Percentiles rank a stretch among this genome's conserved stretches.
Evolutionary conservation across 1,284 basidiomycete genomes (phyloP).

Genomic region (Cutaneotrichosporon cutaneum): DNA sequence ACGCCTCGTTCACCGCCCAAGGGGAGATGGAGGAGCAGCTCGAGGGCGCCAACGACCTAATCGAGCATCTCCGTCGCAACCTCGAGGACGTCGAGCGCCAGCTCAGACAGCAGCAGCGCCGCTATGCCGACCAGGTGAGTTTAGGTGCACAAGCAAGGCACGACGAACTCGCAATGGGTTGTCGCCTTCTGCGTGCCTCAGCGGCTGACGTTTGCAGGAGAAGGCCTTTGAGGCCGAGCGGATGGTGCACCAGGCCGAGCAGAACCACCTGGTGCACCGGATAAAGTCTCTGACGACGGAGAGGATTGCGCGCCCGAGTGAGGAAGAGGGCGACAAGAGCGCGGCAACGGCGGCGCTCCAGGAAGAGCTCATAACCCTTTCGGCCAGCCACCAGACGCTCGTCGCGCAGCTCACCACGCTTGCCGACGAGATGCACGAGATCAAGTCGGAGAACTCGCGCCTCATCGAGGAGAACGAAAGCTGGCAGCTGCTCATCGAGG

Average conservation of each 20-base stretch:
- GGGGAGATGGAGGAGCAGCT: slow-evolving; percentile 46
- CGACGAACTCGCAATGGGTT: neutral
- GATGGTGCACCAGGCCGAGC: slow-evolving; percentile 42
- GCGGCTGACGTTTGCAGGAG: slow-evolving; percentile 34
- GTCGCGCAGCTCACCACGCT: slow-evolving; percentile 42
- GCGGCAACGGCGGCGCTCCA: slow-evolving; percentile 28
- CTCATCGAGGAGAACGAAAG: slow-evolving; percentile 83
- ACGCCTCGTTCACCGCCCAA: slow-evolving; percentile 42
- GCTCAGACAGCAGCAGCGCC: slow-evolving; percentile 33
- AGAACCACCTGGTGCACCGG: slow-evolving; percentile 38
- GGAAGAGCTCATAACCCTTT: slow-evolving; percentile 45
- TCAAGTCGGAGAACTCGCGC: slow-evolving; percentile 34
- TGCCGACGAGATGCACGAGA: slow-evolving; percentile 39
- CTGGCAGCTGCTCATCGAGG: slow-evolving; percentile 84
- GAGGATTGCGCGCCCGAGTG: slow-evolving; percentile 9
- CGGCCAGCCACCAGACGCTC: slow-evolving; percentile 39
- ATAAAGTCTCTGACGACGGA: slow-evolving; percentile 31
- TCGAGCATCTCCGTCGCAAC: slow-evolving; percentile 37
- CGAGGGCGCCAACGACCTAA: slow-evolving; percentile 39
- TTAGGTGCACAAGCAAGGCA: neutral
- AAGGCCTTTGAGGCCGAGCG: slow-evolving; percentile 48
- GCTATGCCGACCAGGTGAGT: slow-evolving; percentile 48
- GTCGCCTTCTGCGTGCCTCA: neutral
- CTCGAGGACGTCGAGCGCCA: slow-evolving; percentile 38
- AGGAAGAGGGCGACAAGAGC: slow-evolving; percentile 11